phyloP scores from a whole-genome alignment of 2,329 filamentous ascomycete species.

The Cladosporium sphaerospermum region DNA sequence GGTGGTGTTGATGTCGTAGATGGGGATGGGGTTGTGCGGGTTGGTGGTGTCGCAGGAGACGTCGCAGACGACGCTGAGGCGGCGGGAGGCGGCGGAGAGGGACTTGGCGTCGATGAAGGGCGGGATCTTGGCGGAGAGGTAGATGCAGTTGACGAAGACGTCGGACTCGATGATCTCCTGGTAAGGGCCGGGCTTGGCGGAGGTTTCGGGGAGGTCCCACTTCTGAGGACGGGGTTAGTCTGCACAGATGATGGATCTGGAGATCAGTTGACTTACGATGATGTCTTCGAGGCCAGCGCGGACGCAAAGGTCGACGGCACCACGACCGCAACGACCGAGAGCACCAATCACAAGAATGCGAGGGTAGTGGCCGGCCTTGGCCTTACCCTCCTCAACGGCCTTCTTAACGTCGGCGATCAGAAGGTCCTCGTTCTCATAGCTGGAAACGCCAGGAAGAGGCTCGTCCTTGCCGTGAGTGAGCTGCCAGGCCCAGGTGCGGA shows the following conservation, averaged over 20 bases:
- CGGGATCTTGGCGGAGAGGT: conserved; percentile 70
- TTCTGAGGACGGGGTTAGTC: conserved; percentile 29
- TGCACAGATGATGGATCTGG: neutral
- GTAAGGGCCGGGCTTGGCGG: conserved; percentile 47
- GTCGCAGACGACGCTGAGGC: conserved; percentile 64
- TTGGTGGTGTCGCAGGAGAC: conserved; percentile 71
- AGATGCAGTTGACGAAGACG: conserved; percentile 76
- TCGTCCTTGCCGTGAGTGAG: conserved; percentile 60
- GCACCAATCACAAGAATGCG: conserved; percentile 78
- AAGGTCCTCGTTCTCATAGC: conserved; percentile 67
- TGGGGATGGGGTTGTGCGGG: conserved; percentile 66
- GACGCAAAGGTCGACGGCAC: conserved; percentile 73
- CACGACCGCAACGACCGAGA: conserved; percentile 69
- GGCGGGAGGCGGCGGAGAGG: conserved; percentile 61
- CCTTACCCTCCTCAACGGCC: conserved; percentile 59
- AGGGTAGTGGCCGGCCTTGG: conserved; percentile 62
- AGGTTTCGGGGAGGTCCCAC: conserved; percentile 78
- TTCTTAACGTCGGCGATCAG: conserved; percentile 70
- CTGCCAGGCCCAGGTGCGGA: conserved; percentile 81
- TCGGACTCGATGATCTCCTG: conserved; percentile 34
- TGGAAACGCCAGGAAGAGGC: conserved; percentile 59
- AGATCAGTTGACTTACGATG: conserved; percentile 28
- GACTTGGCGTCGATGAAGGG: conserved; percentile 71
- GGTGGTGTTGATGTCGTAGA: conserved; percentile 79
- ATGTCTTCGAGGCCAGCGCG: conserved; percentile 70